These are phyloP conservation scores for Epichloe gansuensis DNA, from an alignment of 2,329 filamentous ascomycete genomes.

Conservation along the genomic window DNA sequence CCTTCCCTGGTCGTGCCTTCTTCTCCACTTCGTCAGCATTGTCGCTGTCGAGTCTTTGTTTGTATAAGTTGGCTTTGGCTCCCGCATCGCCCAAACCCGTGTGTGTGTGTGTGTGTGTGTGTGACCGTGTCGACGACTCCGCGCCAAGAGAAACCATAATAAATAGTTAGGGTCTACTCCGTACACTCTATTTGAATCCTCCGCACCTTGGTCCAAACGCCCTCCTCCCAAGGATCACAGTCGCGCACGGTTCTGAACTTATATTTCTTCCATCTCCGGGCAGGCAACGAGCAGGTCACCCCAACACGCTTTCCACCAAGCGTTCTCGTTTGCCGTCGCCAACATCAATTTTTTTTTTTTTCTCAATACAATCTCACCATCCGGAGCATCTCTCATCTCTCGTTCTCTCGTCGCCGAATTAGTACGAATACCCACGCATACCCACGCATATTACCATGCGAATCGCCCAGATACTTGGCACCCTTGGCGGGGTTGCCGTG, in stretches of 20 bases:
- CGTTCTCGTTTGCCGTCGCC: background rate
- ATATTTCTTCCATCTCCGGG: background rate
- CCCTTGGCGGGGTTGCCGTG: conserved; percentile 8
- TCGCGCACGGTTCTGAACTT: background rate
- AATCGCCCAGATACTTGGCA: conserved; percentile 8
- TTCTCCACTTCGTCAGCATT: background rate
- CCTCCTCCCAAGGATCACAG: background rate
- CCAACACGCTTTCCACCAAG: too few relatives aligned
- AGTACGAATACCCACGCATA: background rate
- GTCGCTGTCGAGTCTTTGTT: background rate
- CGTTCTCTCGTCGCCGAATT: background rate
- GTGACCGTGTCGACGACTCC: background rate
- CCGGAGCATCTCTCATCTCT: background rate
- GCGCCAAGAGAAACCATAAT: conserved; percentile 1
- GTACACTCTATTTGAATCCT: background rate
- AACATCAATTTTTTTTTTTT: background rate
- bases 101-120: too few relatives aligned
- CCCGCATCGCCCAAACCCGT: background rate
- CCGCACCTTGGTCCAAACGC: background rate
- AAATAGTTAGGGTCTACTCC: background rate
- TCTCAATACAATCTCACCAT: too few relatives aligned
- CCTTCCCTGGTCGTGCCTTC: background rate
- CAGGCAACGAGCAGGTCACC: background rate
- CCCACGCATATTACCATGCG: conserved; percentile 8
- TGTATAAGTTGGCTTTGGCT: background rate